Evolutionary conservation across 495 filamentous ascomycete genomes (phyloP), one percentile per base, ranked within the genome.

Genomic region (Xylaria flabelliformis): DNA sequence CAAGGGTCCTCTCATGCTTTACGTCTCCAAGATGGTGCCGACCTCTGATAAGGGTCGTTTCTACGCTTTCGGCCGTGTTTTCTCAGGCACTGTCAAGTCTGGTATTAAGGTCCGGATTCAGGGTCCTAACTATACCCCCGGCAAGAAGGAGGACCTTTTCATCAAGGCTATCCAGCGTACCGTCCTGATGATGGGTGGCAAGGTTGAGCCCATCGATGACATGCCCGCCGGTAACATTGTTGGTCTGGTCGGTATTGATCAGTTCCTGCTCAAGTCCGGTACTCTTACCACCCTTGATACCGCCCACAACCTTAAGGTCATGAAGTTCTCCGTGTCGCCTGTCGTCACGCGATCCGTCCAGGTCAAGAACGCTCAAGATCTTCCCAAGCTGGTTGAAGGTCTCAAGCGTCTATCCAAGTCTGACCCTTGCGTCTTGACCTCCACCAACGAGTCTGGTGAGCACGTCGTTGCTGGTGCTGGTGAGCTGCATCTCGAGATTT

Each of bases 21-120:
- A 99, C 90, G 95, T 99, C 85, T 99, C 96, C 81, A 99, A 99
- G 92, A 99, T 99, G 96, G 97, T 99, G 76, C 96, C 96, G 79
- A 98, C 96, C 74, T 95, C 94, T 80, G 96, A 99, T 82, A 98
- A 98, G 91, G 97, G 96, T 85, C 95, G 96, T 87, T 99, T 99
- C 94, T 99, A 97, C 88, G 96, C 96, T 84, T 99, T 99, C 88
- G 96, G 96, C 85, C 97, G 96, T 94, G 96, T 99, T 85, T 99
- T 98, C 90, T 85, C 97, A 74, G 96, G 96, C 90, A 97, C 94
- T 80, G 96, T 98, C 87, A 87, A 88, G 77, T 99, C 96, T 73
- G 97, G 97, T 85, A 86, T 99, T 78, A 98, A 98, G 91, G 96
- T 99, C 90, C 96, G 97, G 87, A 99, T 99, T 85, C 96, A 99